phyloP scores from a whole-genome alignment of 257 asterid genomes.

The Solanum bulbocastanum region DNA sequence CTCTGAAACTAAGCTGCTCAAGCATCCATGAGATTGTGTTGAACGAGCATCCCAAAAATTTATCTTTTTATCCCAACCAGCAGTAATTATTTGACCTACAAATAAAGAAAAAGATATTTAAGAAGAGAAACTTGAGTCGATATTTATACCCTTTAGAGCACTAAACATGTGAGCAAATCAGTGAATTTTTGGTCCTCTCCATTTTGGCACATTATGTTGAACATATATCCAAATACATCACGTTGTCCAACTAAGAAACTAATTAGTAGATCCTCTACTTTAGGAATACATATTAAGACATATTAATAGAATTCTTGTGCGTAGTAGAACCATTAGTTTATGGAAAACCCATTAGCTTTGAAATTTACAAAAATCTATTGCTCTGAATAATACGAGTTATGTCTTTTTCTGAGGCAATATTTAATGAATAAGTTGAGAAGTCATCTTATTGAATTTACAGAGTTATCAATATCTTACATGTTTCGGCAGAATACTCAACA shows the following conservation, averaged over 20 bases:
- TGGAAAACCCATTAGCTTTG: background rate
- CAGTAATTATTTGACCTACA: conserved; percentile 56
- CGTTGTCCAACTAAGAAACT: background rate
- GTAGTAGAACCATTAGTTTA: background rate
- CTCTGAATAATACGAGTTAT: background rate
- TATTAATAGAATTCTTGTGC: background rate
- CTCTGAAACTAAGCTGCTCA: conserved; percentile 32
- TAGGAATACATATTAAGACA: background rate
- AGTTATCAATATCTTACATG: conserved; percentile 39
- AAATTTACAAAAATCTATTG: background rate
- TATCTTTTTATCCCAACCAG: conserved; percentile 77
- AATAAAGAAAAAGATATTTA: background rate
- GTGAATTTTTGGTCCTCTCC: background rate
- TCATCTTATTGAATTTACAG: background rate
- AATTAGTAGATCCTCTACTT: background rate
- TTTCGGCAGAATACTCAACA: conserved; percentile 60
- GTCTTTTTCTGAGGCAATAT: background rate
- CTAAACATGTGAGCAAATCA: background rate
- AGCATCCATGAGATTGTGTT: conserved; percentile 26
- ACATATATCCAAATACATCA: background rate
- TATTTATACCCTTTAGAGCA: background rate
- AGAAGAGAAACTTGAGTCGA: background rate
- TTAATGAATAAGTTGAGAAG: background rate
- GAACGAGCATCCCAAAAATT: conserved; percentile 77
- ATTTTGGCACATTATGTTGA: background rate